These are phyloP conservation scores for Aspergillus fructus DNA, from an alignment of 2,329 filamentous ascomycete genomes.

Conservation along the genomic window DNA sequence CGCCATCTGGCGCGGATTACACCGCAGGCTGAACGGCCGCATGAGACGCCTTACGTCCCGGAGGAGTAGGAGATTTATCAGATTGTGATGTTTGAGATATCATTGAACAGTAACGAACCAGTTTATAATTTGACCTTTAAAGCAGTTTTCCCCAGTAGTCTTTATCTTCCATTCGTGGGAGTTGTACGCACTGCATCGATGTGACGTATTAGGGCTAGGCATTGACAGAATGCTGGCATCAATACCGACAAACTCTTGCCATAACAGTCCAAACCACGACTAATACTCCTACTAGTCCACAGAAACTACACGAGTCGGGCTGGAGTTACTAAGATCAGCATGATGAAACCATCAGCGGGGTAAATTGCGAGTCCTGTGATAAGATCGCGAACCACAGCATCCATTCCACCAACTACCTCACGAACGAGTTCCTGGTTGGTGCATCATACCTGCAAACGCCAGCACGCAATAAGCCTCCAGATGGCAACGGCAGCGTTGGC, in stretches of 20 bases:
- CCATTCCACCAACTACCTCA: not conserved
- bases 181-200: too few species aligned
- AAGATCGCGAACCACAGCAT: not conserved
- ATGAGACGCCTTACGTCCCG: conserved; percentile 22
- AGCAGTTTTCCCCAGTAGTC: too few species aligned
- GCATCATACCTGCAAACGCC: not conserved
- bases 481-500: not conserved
- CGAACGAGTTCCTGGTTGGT: not conserved
- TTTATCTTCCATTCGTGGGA: too few species aligned
- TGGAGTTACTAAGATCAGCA: not conserved
- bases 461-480: conserved; percentile 1
- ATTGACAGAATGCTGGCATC: too few species aligned
- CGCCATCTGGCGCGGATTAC: conserved; percentile 31
- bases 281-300: too few species aligned
- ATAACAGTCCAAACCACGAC: too few species aligned
- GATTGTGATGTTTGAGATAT: too few species aligned
- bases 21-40: conserved; percentile 28
- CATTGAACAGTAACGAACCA: too few species aligned
- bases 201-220: too few species aligned
- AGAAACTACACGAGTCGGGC: too few species aligned
- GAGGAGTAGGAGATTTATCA: not conserved
- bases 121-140: too few species aligned
- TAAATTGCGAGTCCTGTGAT: conserved; percentile 1
- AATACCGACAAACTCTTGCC: too few species aligned
- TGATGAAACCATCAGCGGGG: conserved; percentile 5